phyloP scores from a whole-genome alignment of 345 rosid genomes.

The Angophora floribunda region DNA sequence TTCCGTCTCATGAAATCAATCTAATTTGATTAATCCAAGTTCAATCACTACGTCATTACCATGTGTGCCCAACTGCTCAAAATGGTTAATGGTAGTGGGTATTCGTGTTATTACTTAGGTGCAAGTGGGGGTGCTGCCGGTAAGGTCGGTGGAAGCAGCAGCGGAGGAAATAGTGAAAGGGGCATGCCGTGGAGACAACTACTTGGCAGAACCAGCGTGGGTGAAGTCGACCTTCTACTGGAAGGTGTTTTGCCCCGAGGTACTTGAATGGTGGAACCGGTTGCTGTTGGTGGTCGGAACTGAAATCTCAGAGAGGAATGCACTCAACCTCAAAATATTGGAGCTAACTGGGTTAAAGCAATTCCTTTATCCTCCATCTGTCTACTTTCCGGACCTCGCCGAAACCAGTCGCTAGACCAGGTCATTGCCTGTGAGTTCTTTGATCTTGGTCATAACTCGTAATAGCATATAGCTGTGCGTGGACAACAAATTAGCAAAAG shows the following conservation, averaged over 20 bases:
- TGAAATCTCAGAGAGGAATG: neutral
- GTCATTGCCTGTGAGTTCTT: neutral
- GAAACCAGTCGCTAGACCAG: neutral
- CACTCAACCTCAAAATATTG: constrained; percentile 22
- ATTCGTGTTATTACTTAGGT: constrained; percentile 3
- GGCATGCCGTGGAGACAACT: constrained; percentile 37
- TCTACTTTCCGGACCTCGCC: constrained; percentile 1
- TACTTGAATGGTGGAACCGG: constrained; percentile 19
- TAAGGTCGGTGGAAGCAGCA: constrained; percentile 11
- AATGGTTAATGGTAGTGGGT: neutral
- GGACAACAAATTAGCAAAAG: too few species aligned
- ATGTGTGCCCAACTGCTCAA: neutral
- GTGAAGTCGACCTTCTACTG: constrained; percentile 18
- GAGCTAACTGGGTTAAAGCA: constrained; percentile 29
- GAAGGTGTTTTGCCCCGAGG: constrained; percentile 47
- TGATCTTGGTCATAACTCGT: neutral
- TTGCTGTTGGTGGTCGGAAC: neutral
- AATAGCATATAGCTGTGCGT: too few species aligned
- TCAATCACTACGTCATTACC: neutral
- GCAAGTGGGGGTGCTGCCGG: constrained; percentile 2
- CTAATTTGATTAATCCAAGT: neutral
- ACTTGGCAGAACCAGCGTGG: constrained; percentile 43
- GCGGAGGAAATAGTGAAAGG: constrained; percentile 43
- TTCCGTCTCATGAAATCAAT: neutral
- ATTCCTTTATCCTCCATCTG: constrained; percentile 18